Percentiles rank a stretch among this genome's conserved stretches.
Conservation (phyloP, 495 filamentous ascomycete species). For the Cercophora scortea region DNA sequence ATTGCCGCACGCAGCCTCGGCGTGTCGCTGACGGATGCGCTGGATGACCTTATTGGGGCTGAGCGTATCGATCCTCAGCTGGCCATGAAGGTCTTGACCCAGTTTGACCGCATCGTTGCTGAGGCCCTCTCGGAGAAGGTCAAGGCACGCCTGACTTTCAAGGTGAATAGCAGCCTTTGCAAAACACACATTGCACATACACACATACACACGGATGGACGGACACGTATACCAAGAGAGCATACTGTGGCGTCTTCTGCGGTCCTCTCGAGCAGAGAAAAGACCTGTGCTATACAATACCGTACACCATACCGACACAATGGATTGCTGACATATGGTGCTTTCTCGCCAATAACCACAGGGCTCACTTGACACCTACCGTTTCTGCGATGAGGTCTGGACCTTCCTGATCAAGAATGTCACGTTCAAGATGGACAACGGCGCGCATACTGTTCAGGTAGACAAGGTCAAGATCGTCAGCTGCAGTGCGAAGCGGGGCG, state of each 20-base stretch:
- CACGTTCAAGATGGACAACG: conserved; percentile 90
- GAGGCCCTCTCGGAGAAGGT: conserved; percentile 86
- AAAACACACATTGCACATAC: background rate
- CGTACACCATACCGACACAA: too few species aligned
- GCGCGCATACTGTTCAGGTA: conserved; percentile 41
- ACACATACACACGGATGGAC: background rate
- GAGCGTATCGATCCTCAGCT: conserved; percentile 94
- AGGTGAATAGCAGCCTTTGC: conserved; percentile 50
- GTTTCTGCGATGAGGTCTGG: conserved; percentile 99
- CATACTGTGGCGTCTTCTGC: too few species aligned
- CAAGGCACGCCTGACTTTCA: conserved; percentile 86
- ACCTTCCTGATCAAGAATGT: conserved; percentile 99
- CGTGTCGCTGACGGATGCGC: conserved; percentile 83
- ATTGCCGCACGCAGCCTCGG: conserved; percentile 60
- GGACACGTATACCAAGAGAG: too few species aligned
- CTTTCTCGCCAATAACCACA: conserved; percentile 23
- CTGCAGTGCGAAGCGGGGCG: conserved; percentile 81
- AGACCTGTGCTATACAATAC: too few species aligned
- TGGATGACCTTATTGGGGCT: conserved; percentile 90
- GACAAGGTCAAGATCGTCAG: conserved; percentile 97
- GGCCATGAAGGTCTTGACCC: conserved; percentile 91
- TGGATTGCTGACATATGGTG: too few species aligned
- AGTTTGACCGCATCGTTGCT: conserved; percentile 85
- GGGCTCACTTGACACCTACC: conserved; percentile 98
- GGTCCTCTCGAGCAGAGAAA: too few species aligned